Conservation (phyloP, 2,329 filamentous ascomycete genomes). For the Calcarisporium arbuscula region DNA sequence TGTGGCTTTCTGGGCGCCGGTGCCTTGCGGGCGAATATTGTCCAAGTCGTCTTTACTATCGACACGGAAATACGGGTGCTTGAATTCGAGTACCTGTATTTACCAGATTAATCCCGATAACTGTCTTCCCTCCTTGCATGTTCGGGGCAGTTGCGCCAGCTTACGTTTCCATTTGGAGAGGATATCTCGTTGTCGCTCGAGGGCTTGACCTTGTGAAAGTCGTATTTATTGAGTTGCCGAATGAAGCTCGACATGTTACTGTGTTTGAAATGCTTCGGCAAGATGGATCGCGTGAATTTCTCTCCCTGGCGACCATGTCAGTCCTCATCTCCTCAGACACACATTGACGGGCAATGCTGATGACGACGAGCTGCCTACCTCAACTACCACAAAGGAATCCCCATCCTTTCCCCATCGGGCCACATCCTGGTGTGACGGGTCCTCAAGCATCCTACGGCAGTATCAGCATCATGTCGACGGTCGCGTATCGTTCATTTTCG, state of each 20-base stretch:
- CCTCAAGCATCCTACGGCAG: slow-evolving; percentile 70
- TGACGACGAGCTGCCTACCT: slow-evolving; percentile 52
- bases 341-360: slow-evolving; percentile 3
- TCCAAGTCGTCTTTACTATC: slow-evolving; percentile 96
- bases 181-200: slow-evolving; percentile 29
- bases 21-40: slow-evolving; percentile 91
- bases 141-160: slow-evolving; percentile 13
- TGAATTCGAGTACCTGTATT: slow-evolving; percentile 67
- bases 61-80: slow-evolving; percentile 90
- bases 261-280: slow-evolving; percentile 98
- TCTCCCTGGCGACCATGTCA: slow-evolving; percentile 63
- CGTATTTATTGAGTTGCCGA: slow-evolving; percentile 92
- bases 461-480: slow-evolving; percentile 10
- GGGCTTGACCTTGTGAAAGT: slow-evolving; percentile 90
- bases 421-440: slow-evolving; percentile 84
- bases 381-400: slow-evolving; percentile 93
- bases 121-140: too few species aligned
- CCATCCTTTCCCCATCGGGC: slow-evolving; percentile 94
- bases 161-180: slow-evolving; percentile 30
- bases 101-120: slow-evolving; percentile 4
- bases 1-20: slow-evolving; percentile 78
- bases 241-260: slow-evolving; percentile 98
- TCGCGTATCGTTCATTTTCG: neutral
- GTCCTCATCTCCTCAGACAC: slow-evolving; percentile 11
- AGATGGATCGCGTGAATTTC: slow-evolving; percentile 94